Evolutionary conservation across 2,329 filamentous ascomycete genomes (phyloP), one percentile per base, ranked within the genome.

Genomic region (Arachnomyces sp.): DNA sequence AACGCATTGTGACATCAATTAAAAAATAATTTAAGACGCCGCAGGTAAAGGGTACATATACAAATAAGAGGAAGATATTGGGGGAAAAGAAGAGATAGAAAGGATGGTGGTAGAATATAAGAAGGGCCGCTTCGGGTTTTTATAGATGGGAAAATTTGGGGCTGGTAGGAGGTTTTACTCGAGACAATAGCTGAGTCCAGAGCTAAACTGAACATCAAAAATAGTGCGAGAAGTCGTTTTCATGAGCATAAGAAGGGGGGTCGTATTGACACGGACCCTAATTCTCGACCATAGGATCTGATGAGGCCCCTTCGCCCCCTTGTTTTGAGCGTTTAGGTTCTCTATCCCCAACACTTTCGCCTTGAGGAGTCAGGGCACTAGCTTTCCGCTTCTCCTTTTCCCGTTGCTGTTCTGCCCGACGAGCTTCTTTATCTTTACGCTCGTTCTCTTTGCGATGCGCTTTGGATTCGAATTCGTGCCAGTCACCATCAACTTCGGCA

Each of bases 401-500:
- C 47, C 65, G 66, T 45, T 64, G 61, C 25, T 65, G 57, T 43
- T 68, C 65, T 41, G 56, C 64, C 34, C 66, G 64, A 39, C 73
- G 62, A 13, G 68, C 70, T 52, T 79, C 76, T 46, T 73, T 71
- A 44, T 81, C 77, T 42, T 88, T 90, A 5, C 20, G 20, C 20
- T 25, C 20, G 9, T 25, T 25, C 61, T 95, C 89, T 51, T 92
- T 92, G 25, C 92, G 76, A 17, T 94, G 72, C 12, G 88, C 89
- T 66, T 98, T 98, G 41, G 87, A 94, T 66, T 98, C 92, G 55
- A 96, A 94, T 59, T 98, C 92, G 58, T 98, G 92, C 92, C 92
- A 98, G 54, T 98, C 92, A 15, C 92, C 92, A 52, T 92, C 79
- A 20, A 98, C 74, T 36, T 81, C 71, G 44, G 82, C 79, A 36